Percentiles rank a stretch among this genome's conserved stretches.
These are phyloP conservation scores for Penicillium griseofulvum DNA, from an alignment of 2,329 filamentous ascomycete species.

Conservation along the genomic window DNA sequence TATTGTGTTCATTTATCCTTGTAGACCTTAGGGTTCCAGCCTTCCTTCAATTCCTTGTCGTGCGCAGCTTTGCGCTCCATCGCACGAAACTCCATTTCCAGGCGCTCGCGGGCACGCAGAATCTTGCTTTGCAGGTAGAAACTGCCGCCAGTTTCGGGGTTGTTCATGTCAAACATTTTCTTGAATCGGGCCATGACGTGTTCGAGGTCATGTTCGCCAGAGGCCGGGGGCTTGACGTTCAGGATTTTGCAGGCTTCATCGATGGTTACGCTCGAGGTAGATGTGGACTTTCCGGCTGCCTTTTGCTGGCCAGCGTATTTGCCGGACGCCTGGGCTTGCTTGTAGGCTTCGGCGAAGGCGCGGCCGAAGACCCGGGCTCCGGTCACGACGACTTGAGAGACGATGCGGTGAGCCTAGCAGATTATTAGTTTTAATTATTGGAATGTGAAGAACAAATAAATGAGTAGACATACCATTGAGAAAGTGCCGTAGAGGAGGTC, in stretches of 20 bases:
- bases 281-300: conserved; percentile 51
- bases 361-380: conserved; percentile 89
- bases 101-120: conserved; percentile 81
- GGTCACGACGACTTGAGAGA: conserved; percentile 88
- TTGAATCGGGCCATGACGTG: conserved; percentile 86
- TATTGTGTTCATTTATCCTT: conserved; percentile 64
- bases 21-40: conserved; percentile 93
- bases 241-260: conserved; percentile 97
- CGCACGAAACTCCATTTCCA: conserved; percentile 80
- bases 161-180: conserved; percentile 88
- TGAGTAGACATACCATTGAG: conserved; percentile 25
- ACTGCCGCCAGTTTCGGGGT: conserved; percentile 91
- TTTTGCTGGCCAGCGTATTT: conserved; percentile 76
- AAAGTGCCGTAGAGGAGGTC: conserved; percentile 14
- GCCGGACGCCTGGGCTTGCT: conserved; percentile 84
- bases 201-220: conserved; percentile 73
- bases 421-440: conserved; percentile 4
- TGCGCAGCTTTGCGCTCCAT: conserved; percentile 67
- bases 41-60: conserved; percentile 76
- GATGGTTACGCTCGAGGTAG: conserved; percentile 75
- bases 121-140: conserved; percentile 99
- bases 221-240: conserved; percentile 85
- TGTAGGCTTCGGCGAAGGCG: conserved; percentile 91
- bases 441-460: background rate
- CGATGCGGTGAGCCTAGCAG: conserved; percentile 81